Conservation (phyloP, 257 asterid genomes). For the Solanum tarapatanum region DNA sequence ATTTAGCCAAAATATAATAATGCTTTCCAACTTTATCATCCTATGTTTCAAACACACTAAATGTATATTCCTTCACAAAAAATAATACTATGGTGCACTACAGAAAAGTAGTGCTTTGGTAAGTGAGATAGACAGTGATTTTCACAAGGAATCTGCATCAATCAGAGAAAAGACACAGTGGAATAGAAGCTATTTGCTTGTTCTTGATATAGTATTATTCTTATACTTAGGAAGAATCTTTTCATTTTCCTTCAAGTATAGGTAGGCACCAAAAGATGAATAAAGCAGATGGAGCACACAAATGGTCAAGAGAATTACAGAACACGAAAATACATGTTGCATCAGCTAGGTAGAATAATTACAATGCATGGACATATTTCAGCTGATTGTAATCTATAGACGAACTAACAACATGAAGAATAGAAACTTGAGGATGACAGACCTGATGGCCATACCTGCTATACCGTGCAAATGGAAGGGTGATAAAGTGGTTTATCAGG, state of each 20-base stretch:
- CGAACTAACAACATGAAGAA: background rate
- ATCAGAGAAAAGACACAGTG: background rate
- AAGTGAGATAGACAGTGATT: background rate
- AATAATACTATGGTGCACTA: background rate
- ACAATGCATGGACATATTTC: background rate
- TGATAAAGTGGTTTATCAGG: background rate
- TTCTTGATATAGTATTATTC: background rate
- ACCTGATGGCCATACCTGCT: background rate
- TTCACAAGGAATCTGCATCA: background rate
- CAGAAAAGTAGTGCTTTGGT: background rate
- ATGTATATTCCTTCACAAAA: background rate
- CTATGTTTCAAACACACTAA: background rate
- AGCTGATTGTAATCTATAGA: background rate
- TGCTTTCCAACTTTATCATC: background rate
- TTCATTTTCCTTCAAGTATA: background rate
- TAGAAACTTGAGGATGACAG: background rate
- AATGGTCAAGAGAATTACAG: background rate
- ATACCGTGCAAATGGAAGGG: background rate
- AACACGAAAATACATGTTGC: background rate
- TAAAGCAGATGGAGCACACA: background rate
- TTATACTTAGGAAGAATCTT: background rate
- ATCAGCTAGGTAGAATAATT: background rate
- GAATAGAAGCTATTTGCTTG: background rate
- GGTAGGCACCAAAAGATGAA: background rate
- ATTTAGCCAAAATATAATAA: background rate